Conservation (phyloP, 2,329 filamentous ascomycete genomes). For the Ophioceras dolichostomum region DNA sequence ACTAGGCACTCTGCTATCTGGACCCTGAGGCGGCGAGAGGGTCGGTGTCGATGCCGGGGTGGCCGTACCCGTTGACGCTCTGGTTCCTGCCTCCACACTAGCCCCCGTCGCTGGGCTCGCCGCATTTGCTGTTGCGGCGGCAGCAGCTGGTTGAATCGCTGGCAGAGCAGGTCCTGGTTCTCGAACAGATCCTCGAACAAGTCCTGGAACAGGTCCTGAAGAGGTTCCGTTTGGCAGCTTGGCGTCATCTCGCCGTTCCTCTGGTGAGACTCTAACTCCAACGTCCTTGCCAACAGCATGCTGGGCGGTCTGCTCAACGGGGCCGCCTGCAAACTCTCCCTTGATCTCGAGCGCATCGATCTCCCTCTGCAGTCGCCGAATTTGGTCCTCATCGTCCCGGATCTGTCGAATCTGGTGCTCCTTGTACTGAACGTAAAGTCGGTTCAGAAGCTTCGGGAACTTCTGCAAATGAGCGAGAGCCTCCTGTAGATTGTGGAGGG, state of each 20-base stretch:
- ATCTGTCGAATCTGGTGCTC: slow-evolving; percentile 59
- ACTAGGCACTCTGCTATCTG: background rate
- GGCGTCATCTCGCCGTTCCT: background rate
- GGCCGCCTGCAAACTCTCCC: background rate
- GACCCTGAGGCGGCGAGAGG: background rate
- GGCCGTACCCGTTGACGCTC: background rate
- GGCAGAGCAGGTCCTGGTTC: no score
- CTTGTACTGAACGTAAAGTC: slow-evolving; percentile 65
- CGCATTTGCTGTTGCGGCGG: no score
- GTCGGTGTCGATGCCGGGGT: background rate
- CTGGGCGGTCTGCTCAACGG: background rate
- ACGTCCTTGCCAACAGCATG: background rate
- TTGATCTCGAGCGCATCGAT: slow-evolving; percentile 49
- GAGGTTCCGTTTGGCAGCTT: background rate
- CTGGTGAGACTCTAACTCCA: no score
- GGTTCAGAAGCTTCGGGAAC: slow-evolving; percentile 57
- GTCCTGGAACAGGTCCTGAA: no score
- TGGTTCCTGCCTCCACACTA: background rate
- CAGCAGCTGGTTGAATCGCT: slow-evolving; percentile 1
- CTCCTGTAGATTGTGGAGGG: slow-evolving; percentile 52
- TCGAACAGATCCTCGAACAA: no score
- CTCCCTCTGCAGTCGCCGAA: slow-evolving; percentile 52
- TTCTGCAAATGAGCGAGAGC: slow-evolving; percentile 53
- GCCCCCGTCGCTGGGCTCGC: no score
- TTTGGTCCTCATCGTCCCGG: slow-evolving; percentile 58